phyloP scores from a whole-genome alignment of 2,329 filamentous ascomycete genomes.

The Beauveria varroae region DNA sequence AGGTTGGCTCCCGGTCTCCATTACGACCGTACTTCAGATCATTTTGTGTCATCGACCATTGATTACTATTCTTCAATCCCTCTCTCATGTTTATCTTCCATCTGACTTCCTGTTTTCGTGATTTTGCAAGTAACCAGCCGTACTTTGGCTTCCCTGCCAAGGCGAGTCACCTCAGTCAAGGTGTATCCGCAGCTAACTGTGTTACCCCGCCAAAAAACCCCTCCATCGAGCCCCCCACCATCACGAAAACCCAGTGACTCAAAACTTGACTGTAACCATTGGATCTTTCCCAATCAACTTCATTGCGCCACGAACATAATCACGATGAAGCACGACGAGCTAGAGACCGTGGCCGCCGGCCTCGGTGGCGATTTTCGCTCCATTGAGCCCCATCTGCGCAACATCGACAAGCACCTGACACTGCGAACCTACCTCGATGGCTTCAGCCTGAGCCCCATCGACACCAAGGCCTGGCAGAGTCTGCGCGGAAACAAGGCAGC shows the following conservation, averaged over 20 bases:
- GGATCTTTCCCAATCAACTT: neutral
- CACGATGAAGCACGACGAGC: conserved; percentile 51
- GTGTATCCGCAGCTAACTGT: too few species aligned
- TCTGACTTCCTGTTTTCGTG: too few species aligned
- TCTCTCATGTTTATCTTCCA: too few species aligned
- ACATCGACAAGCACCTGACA: conserved; percentile 80
- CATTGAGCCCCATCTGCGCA: conserved; percentile 64
- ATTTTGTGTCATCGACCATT: too few species aligned
- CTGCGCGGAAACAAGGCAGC: conserved; percentile 81
- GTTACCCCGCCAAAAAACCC: conserved; percentile 11
- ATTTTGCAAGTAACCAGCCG: too few species aligned
- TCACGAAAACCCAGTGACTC: conserved; percentile 20
- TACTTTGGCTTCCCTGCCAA: too few species aligned
- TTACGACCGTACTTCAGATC: too few species aligned
- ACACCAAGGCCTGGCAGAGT: conserved; percentile 76
- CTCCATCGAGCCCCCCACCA: conserved; percentile 15
- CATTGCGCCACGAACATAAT: neutral
- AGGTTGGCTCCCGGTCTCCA: too few species aligned
- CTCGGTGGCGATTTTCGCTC: conserved; percentile 69
- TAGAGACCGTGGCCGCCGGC: conserved; percentile 42
- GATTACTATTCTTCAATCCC: too few species aligned
- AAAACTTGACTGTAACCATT: conserved; percentile 6
- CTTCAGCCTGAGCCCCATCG: conserved; percentile 67
- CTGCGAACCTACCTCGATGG: conserved; percentile 81
- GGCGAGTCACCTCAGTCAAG: neutral